A percentile compares a stretch with the other conserved stretches of the same genome.
Conservation (phyloP, 768 basidiomycete genomes). For the Serendipita indica region DNA sequence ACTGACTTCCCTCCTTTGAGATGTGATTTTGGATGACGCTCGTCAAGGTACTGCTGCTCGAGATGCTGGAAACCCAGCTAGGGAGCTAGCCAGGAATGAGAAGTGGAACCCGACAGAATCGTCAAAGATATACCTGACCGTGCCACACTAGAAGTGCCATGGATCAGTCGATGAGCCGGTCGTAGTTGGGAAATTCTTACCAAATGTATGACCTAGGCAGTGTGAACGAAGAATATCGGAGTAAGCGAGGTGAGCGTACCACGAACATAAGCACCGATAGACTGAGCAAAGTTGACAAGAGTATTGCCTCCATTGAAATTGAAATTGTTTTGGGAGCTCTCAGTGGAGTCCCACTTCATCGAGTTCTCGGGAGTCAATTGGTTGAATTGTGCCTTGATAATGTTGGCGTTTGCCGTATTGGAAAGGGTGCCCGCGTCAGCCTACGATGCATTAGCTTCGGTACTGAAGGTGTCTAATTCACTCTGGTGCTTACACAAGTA, state of each 20-base stretch:
- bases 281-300: slow-evolving; percentile 14
- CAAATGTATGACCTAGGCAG: too few species aligned
- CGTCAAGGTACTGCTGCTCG: not conserved
- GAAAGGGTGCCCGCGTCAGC: slow-evolving; percentile 11
- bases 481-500: too few species aligned
- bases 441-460: too few species aligned
- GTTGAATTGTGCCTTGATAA: slow-evolving; percentile 14
- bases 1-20: slow-evolving; percentile 11
- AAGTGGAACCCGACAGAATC: too few species aligned
- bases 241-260: too few species aligned
- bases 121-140: too few species aligned
- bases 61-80: slow-evolving; percentile 9
- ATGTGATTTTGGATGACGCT: slow-evolving; percentile 13
- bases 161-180: too few species aligned
- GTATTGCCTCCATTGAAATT: slow-evolving; percentile 14
- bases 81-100: too few species aligned
- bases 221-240: too few species aligned
- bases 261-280: slow-evolving; percentile 13
- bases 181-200: too few species aligned
- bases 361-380: slow-evolving; percentile 15
- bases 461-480: too few species aligned
- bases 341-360: slow-evolving; percentile 12
- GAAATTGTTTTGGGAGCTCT: slow-evolving; percentile 10
- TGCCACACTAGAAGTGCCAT: too few species aligned
- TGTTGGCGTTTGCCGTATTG: slow-evolving; percentile 11